Evolutionary conservation across 148 eudicot genomes (phyloP).

Genomic region (Arbutus unedo): DNA sequence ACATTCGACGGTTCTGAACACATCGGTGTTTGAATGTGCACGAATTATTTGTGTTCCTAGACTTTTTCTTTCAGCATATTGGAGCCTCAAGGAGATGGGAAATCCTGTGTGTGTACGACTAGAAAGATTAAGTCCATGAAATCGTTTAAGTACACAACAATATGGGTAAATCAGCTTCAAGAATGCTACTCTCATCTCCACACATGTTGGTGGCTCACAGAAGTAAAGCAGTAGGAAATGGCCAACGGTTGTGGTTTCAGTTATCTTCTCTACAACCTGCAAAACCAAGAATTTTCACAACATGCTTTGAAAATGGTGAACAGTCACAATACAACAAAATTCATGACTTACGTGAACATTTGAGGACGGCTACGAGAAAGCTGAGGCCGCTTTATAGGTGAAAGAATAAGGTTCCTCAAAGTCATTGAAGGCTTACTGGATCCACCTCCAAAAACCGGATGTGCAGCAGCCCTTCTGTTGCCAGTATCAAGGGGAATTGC

Average conservation of each 20-base stretch:
- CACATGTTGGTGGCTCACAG: neutral
- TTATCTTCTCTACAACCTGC: conserved; percentile 27
- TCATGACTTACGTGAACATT: conserved; percentile 61
- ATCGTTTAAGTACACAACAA: neutral
- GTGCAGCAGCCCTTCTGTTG: conserved; percentile 51
- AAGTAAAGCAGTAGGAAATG: neutral
- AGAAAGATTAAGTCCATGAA: neutral
- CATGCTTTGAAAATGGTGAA: neutral
- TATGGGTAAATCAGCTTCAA: neutral
- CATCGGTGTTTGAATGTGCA: too few relatives aligned
- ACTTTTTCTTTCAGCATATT: neutral
- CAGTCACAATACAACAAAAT: neutral
- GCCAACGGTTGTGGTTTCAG: neutral
- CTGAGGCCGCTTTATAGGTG: conserved; percentile 88
- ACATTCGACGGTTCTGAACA: too few relatives aligned
- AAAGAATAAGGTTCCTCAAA: conserved; percentile 72
- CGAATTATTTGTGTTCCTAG: too few relatives aligned
- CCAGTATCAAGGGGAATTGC: conserved; percentile 44
- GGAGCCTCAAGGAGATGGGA: neutral
- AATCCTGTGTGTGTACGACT: neutral
- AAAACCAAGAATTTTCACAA: neutral
- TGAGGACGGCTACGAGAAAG: conserved; percentile 66
- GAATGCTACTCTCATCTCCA: neutral
- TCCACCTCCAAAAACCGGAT: conserved; percentile 54
- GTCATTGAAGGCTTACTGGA: conserved; percentile 70